Evolutionary conservation across 73 alveolate genomes (phyloP).

Genomic region (Tetrahymena malaccensis): DNA sequence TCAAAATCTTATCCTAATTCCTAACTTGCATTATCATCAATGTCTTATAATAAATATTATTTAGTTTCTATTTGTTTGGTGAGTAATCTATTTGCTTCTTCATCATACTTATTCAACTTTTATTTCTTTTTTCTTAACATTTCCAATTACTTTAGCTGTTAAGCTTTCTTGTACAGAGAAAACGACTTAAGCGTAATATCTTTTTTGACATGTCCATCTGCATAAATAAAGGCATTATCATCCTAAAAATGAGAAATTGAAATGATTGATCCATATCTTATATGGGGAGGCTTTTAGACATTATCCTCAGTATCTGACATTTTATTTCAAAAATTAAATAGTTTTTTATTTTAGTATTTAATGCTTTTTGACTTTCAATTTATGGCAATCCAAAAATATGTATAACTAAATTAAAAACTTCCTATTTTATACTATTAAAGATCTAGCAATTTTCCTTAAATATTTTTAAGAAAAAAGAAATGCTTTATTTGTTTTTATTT

Average conservation of each 20-base stretch:
- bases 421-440: not conserved
- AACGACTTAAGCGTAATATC: not conserved
- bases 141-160: not conserved
- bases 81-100: not conserved
- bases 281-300: not conserved
- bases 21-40: not conserved
- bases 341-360: too few relatives aligned
- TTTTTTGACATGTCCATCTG: slow-evolving; percentile 31
- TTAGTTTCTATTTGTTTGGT: not conserved
- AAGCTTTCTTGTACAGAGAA: slow-evolving; percentile 6
- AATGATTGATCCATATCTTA: slow-evolving; percentile 28
- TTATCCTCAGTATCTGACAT: not conserved
- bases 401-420: too few relatives aligned
- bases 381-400: not conserved
- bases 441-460: not conserved
- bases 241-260: slow-evolving; percentile 31
- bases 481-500: not conserved
- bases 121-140: slow-evolving; percentile 10
- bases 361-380: not conserved
- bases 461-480: too few relatives aligned
- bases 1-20: not conserved
- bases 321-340: not conserved
- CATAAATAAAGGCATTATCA: slow-evolving; percentile 34
- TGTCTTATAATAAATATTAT: not conserved
- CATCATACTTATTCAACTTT: not conserved